Evolutionary conservation across 352 stramenopile species (phyloP).

Genomic region (Phytopythium chamaehyphon): DNA sequence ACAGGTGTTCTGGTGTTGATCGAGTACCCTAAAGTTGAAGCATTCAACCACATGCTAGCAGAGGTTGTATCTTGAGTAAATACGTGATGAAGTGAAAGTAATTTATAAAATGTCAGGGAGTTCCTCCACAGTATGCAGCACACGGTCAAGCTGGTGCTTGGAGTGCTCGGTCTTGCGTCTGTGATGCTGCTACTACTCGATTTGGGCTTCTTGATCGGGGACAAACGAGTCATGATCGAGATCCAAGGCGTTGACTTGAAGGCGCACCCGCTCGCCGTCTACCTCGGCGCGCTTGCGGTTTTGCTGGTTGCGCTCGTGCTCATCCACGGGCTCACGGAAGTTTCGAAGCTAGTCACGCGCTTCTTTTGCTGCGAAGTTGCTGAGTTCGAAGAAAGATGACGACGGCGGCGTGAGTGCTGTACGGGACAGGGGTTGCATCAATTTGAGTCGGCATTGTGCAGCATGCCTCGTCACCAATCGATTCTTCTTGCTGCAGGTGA

Average conservation of each 20-base stretch:
- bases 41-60: no score
- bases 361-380: constrained; percentile 49
- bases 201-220: constrained; percentile 27
- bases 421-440: constrained; percentile 3
- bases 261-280: constrained; percentile 21
- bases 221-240: constrained; percentile 17
- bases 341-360: constrained; percentile 43
- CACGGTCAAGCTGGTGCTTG: constrained; percentile 36
- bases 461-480: no score
- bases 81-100: no score
- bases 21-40: no score
- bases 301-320: constrained; percentile 26
- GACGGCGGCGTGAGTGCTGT: no score
- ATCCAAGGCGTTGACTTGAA: constrained; percentile 9
- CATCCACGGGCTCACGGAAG: constrained; percentile 32
- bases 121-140: no score
- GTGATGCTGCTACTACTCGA: constrained; percentile 24
- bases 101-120: no score
- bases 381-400: constrained; percentile 5
- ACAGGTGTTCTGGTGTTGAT: no score
- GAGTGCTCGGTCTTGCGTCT: constrained; percentile 22
- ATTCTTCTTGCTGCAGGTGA: no score
- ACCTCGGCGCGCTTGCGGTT: constrained; percentile 25
- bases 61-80: no score
- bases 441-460: not conserved